phyloP scores from a whole-genome alignment of 305 asterid species.

The Fraxinus nigra region DNA sequence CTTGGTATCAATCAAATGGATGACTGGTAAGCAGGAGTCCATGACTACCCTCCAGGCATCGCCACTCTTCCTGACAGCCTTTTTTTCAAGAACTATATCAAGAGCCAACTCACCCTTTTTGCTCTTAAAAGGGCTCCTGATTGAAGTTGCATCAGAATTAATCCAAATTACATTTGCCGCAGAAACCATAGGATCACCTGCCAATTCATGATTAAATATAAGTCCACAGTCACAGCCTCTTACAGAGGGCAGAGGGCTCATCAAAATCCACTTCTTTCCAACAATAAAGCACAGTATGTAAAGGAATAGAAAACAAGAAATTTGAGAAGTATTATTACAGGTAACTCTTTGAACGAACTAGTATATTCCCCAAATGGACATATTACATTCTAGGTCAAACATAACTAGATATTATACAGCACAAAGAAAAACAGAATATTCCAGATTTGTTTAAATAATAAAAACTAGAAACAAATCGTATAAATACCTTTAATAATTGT shows the following conservation, averaged over 20 bases:
- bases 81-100: slow-evolving; percentile 77
- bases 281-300: slow-evolving; percentile 13
- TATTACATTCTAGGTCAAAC: neutral
- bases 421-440: neutral
- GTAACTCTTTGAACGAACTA: slow-evolving; percentile 1
- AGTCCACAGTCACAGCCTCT: slow-evolving; percentile 15
- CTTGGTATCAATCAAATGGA: slow-evolving; percentile 73
- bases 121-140: slow-evolving; percentile 59
- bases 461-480: slow-evolving; percentile 19
- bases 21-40: slow-evolving; percentile 86
- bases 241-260: slow-evolving; percentile 14
- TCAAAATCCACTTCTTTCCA: slow-evolving; percentile 1
- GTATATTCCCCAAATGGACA: neutral
- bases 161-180: slow-evolving; percentile 66
- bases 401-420: neutral
- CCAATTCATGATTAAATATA: slow-evolving; percentile 21
- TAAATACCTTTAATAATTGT: slow-evolving; percentile 82
- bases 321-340: neutral
- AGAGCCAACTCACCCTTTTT: slow-evolving; percentile 78
- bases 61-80: slow-evolving; percentile 71
- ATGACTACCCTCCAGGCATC: slow-evolving; percentile 92
- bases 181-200: slow-evolving; percentile 93
- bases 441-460: neutral
- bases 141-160: slow-evolving; percentile 77
- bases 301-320: neutral